Base-by-base conservation (phyloP, 1,284 basidiomycete species). In the Cystobasidium sp. region DNA sequence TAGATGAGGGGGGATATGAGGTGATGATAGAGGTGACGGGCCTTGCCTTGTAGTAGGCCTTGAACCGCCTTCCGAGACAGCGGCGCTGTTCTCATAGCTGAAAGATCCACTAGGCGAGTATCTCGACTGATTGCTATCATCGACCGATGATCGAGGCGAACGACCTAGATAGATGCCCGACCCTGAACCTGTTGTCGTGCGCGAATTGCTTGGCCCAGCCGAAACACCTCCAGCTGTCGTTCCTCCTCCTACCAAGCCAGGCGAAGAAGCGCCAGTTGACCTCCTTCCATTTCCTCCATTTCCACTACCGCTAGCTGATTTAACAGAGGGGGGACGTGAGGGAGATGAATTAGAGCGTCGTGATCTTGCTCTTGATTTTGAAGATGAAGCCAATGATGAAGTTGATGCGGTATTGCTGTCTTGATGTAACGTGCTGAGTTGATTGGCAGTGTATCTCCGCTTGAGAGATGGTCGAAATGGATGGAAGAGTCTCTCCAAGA, bases 381-480 rank as follows among this genome's bases (percentile, higher is more conserved):
- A 55, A 43, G 49, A 37, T 18, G 64, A 53, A 20, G 49, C 49
- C 7, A 55, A 41, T n/a, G 56, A 49, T 9, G 59, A 37, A 31
- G 31, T 20, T 18, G 69, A 71, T 37, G 46, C 64, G 8, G 47
- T 53, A 24, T 31, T 63, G 37, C 39, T 10, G 9, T 18, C 55
- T 58, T 49, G 61, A 46, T 14, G 22, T 6, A 49, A n/a, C 0
- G 61, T 51, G 20, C 47, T 51, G 44, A 63, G 61, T 51, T 63
- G 61, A 37, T 47, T 41, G 24, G 52, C 58, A 14, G 69, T 71
- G 20, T 63, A 63, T 41, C 59, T 71, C 46, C 69, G 46, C 47
- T 52, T 71, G 46, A 64, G 61, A 10, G 69, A 61, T n/a, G 69
- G 69, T 6, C 69, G 58, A 41, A 71, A 55, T 22, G 69, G 61